Base-by-base conservation (phyloP, 1,284 basidiomycete genomes). In the Coniferiporia sulphurascens region DNA sequence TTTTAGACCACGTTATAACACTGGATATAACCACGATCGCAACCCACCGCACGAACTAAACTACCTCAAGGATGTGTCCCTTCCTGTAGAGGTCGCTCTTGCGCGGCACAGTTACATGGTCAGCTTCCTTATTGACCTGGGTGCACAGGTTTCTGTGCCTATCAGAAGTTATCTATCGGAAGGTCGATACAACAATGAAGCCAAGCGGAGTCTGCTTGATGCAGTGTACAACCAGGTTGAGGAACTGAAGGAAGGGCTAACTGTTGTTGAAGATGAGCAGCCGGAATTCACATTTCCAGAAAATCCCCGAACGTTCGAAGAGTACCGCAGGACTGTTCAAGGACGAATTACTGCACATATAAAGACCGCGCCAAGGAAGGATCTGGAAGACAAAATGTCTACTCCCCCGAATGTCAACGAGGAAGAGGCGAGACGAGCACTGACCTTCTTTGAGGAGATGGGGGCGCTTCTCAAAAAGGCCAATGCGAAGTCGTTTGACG, bases 1-100 rank as follows among this genome's bases (percentile, higher is more conserved):
- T 38, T 27, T 13, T 36, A 58, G 61, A 15, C 53, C 55, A 38
- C 15, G 7, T 15, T 48, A 44, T 17, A 35, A 9, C 15, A 4
- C n/a, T 19, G 13, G 17, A 12, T 52, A 43, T 21, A 38, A 58
- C 38, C 13, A 9, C 12, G 38, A 15, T 27, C 27, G 27, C 48
- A 56, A 52, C 53, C 49, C 12, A 12, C 53, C 53, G 8, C 34
- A 61, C 58, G 52, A 65, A 65, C 68, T 48, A 34, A 57, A 54
- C 22, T 56, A 61, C 21, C 61, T 74, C 4, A 41, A 69, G 4
- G 55, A 67, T 15, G 67, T 69, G 0, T 66, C 65, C 56, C 64
- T 69, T 36, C 78, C 81, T 1, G 54, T 80, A 0, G 82, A 83
- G 64, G 68, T 70, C 7, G 77, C 81, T 1, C 52, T 82, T 17